A percentile compares a stretch with the other conserved stretches of the same genome.
These are phyloP conservation scores for Amoebophrya sp. DNA, from an alignment of 169 alveolate genomes.

Conservation along the genomic window DNA sequence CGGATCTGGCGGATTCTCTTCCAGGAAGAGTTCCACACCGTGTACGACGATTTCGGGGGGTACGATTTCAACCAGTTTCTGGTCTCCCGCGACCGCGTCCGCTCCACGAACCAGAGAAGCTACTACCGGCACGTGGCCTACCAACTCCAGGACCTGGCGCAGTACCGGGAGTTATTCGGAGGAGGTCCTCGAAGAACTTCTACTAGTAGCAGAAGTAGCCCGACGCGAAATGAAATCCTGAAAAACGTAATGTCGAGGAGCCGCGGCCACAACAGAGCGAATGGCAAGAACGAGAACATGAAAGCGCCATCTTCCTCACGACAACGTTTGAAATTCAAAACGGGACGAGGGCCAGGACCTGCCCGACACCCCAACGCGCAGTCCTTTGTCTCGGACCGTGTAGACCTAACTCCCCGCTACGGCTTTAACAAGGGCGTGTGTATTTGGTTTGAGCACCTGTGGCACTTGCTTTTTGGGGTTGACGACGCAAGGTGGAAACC, in stretches of 20 bases:
- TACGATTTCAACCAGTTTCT: slow-evolving; percentile 6
- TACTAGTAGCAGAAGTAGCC: too few relatives aligned
- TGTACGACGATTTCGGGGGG: not conserved
- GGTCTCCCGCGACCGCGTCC: slow-evolving; percentile 1
- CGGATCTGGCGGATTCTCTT: not conserved
- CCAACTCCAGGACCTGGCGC: not conserved
- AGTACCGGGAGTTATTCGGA: too few relatives aligned
- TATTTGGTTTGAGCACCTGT: not conserved
- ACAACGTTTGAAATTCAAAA: too few relatives aligned
- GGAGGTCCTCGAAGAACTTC: too few relatives aligned
- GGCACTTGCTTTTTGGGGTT: not conserved
- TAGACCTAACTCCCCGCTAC: not conserved
- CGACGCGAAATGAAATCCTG: too few relatives aligned
- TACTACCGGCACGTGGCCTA: not conserved
- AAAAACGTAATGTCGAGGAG: too few relatives aligned
- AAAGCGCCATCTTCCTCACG: not conserved
- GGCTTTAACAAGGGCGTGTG: not conserved
- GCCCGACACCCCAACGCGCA: not conserved
- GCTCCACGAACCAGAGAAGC: not conserved
- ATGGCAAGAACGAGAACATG: not conserved
- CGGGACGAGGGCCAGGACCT: not conserved
- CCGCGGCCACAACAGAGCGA: too few relatives aligned
- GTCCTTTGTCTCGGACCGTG: not conserved
- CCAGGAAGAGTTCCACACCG: not conserved
- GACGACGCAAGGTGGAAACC: not conserved